phyloP scores from a whole-genome alignment of 768 basidiomycete species.

The Boletus rufocinnamomeus region DNA sequence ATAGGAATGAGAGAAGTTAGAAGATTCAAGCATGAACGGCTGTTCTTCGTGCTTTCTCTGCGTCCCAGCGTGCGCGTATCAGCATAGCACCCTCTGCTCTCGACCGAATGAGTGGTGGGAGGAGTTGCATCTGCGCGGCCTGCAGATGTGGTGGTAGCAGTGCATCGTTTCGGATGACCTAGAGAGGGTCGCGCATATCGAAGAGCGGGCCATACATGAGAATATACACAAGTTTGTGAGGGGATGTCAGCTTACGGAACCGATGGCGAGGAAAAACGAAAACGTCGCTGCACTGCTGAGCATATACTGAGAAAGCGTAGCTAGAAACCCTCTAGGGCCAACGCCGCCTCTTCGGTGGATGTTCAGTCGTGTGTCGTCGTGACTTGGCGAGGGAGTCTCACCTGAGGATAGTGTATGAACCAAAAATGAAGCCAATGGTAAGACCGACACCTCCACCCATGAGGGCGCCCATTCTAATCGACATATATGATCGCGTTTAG shows the following conservation, averaged over 20 bases:
- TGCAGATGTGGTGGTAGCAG: slow-evolving; percentile 59
- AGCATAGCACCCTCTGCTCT: slow-evolving; percentile 67
- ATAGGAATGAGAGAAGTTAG: slow-evolving; percentile 2
- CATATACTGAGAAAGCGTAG: slow-evolving; percentile 98
- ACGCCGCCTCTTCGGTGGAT: slow-evolving; percentile 67
- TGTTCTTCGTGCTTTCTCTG: slow-evolving; percentile 46
- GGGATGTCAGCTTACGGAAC: slow-evolving; percentile 60
- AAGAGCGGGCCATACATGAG: slow-evolving; percentile 1
- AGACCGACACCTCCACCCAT: slow-evolving; percentile 95
- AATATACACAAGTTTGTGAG: neutral
- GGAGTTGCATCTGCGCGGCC: slow-evolving; percentile 61
- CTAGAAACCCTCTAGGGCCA: slow-evolving; percentile 86
- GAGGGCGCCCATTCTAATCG: slow-evolving; percentile 82
- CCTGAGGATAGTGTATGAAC: slow-evolving; percentile 90
- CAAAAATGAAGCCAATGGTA: slow-evolving; percentile 97
- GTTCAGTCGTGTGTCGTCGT: slow-evolving; percentile 8
- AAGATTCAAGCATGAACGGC: slow-evolving; percentile 13
- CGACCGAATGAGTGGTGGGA: slow-evolving; percentile 58
- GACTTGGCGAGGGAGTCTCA: slow-evolving; percentile 37
- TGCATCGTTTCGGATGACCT: slow-evolving; percentile 91
- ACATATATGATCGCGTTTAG: slow-evolving; percentile 12
- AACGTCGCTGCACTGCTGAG: slow-evolving; percentile 97
- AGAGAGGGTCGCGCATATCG: no score
- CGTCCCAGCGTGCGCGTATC: slow-evolving; percentile 77
- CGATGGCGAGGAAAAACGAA: slow-evolving; percentile 94